Conservation (phyloP, 2,329 filamentous ascomycete genomes). For the Scedosporium dehoogii region DNA sequence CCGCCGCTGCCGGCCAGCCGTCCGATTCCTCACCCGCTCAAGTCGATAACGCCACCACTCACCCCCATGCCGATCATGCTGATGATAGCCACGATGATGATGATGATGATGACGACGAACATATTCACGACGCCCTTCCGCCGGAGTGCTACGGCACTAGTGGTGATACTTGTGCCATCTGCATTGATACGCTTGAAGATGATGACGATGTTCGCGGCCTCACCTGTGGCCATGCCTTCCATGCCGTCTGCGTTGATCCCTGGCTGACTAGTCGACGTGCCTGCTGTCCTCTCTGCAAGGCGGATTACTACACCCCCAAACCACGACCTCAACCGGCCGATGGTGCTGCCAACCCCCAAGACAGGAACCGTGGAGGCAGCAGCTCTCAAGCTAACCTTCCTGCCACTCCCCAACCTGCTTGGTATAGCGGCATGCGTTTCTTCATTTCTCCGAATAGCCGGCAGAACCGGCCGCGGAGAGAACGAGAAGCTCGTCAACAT, state of each 20-base stretch:
- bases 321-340: conserved; percentile 51
- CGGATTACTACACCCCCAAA: conserved; percentile 94
- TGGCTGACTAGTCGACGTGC: conserved; percentile 92
- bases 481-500: not conserved
- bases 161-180: conserved; percentile 93
- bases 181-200: conserved; percentile 86
- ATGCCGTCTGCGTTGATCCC: conserved; percentile 88
- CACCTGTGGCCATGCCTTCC: conserved; percentile 96
- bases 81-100: conserved; percentile 50
- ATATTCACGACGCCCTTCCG: conserved; percentile 72
- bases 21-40: not conserved
- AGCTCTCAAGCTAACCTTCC: conserved; percentile 40
- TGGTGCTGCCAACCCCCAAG: conserved; percentile 20
- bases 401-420: conserved; percentile 27
- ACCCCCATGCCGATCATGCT: conserved; percentile 14
- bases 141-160: conserved; percentile 72
- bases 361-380: conserved; percentile 21
- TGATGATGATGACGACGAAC: conserved; percentile 63
- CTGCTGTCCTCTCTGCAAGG: conserved; percentile 95
- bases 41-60: conserved; percentile 12
- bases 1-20: conserved; percentile 4
- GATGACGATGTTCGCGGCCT: conserved; percentile 91
- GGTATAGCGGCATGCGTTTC: conserved; percentile 18
- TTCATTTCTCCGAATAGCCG: not conserved
- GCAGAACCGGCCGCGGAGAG: not conserved